A percentile compares a stretch with the other conserved stretches of the same genome.
phyloP scores from a whole-genome alignment of 805 yeast genomes.

The Danielia oregonensis region DNA sequence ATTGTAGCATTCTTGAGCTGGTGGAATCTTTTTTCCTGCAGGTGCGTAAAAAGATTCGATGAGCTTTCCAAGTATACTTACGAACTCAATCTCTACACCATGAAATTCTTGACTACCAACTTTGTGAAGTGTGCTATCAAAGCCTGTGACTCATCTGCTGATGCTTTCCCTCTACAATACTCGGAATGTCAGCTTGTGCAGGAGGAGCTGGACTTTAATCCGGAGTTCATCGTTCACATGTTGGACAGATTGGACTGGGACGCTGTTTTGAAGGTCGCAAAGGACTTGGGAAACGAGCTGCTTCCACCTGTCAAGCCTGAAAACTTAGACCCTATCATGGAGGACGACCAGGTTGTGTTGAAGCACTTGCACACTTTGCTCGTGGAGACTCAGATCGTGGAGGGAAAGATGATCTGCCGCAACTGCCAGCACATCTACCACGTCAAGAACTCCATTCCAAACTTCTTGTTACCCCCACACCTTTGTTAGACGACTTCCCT shows the following conservation, averaged over 20 bases:
- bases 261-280: conserved; percentile 74
- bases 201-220: conserved; percentile 77
- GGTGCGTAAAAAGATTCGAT: too few relatives aligned
- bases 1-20: too few relatives aligned
- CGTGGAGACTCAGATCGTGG: conserved; percentile 78
- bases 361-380: conserved; percentile 74
- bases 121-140: conserved; percentile 92
- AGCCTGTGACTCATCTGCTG: conserved; percentile 67
- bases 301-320: conserved; percentile 52
- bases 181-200: conserved; percentile 65
- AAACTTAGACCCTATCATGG: conserved; percentile 48
- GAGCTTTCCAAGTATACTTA: too few relatives aligned
- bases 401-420: conserved; percentile 86
- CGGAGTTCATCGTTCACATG: conserved; percentile 73
- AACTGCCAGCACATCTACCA: conserved; percentile 85
- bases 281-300: conserved; percentile 46
- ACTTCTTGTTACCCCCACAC: conserved; percentile 92
- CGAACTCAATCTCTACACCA: too few relatives aligned
- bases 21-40: too few relatives aligned
- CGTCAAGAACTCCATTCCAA: conserved; percentile 91
- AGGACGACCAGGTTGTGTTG: conserved; percentile 52
- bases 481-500: conserved; percentile 52
- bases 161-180: conserved; percentile 78
- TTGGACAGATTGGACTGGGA: conserved; percentile 84
- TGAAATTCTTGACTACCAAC: conserved; percentile 95